phyloP scores from a whole-genome alignment of 1,284 basidiomycete species.

The Cryptococcus deneoformans region DNA sequence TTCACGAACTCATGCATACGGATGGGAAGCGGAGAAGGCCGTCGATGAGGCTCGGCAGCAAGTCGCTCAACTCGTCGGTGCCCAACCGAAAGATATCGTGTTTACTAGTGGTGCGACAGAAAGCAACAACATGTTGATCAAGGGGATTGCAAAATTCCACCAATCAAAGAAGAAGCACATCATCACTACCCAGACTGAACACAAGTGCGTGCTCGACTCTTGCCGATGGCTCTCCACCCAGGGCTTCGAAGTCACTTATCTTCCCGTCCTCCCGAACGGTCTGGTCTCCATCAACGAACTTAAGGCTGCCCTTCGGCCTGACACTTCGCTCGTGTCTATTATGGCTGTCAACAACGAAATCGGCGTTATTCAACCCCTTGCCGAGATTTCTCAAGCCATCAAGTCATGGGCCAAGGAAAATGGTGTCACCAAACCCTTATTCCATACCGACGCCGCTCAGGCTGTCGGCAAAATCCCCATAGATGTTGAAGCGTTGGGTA shows the following conservation, averaged over 20 bases:
- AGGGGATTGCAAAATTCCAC: constrained; percentile 93
- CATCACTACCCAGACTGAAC: constrained; percentile 92
- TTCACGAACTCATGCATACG: constrained; percentile 96
- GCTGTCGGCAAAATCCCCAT: constrained; percentile 87
- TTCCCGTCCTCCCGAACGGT: constrained; percentile 88
- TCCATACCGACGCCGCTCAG: constrained; percentile 98
- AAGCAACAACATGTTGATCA: constrained; percentile 97
- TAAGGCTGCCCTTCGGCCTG: constrained; percentile 78
- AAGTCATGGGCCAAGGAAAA: constrained; percentile 49
- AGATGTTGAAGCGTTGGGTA: constrained; percentile 92
- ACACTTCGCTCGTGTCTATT: constrained; percentile 84
- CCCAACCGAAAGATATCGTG: constrained; percentile 92
- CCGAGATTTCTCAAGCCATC: constrained; percentile 85
- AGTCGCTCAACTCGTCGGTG: constrained; percentile 87
- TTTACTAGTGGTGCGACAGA: constrained; percentile 99
- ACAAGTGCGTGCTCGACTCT: constrained; percentile 99
- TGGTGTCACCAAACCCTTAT: constrained; percentile 82
- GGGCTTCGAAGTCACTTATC: constrained; percentile 96
- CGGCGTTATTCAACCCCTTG: constrained; percentile 95
- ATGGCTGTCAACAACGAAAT: constrained; percentile 99
- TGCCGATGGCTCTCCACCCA: constrained; percentile 94
- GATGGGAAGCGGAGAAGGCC: constrained; percentile 96
- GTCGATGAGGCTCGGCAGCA: constrained; percentile 92
- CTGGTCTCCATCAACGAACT: constrained; percentile 73
- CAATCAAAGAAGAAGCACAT: constrained; percentile 86